A percentile compares a stretch with the other conserved stretches of the same genome.
Evolutionary conservation across 139 green algal genomes (phyloP).

Genomic region (Chlamydomonas sphaeroides): DNA sequence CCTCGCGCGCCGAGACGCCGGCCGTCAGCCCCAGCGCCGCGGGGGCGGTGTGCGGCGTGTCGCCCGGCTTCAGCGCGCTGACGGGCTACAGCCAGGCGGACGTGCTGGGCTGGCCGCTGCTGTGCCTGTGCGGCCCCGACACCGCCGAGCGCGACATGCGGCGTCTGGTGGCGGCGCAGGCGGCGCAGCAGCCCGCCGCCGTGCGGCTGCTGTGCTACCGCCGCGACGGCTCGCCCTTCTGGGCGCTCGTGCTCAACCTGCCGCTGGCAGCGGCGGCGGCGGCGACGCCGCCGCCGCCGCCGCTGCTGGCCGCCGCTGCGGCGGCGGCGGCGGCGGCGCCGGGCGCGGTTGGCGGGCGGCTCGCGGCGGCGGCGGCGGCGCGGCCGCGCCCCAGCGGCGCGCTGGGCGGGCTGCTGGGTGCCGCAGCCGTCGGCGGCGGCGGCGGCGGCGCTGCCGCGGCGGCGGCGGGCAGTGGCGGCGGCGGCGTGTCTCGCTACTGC

Average conservation of each 20-base stretch:
- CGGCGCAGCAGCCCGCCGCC: not conserved
- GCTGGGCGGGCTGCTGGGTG: not conserved
- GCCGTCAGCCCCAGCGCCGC: not conserved
- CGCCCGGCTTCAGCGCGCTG: conserved; percentile 42
- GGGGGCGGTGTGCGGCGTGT: conserved; percentile 18
- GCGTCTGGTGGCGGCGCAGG: conserved; percentile 36
- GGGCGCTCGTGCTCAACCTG: conserved; percentile 47
- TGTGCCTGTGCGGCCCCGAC: conserved; percentile 57
- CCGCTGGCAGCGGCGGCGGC: conserved; percentile 7
- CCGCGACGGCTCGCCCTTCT: conserved; percentile 58
- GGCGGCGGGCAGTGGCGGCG: not conserved
- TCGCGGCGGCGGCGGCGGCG: not conserved
- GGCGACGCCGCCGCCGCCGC: not conserved
- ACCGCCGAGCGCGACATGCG: conserved; percentile 41
- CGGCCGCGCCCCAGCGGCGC: not conserved
- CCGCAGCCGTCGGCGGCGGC: no score
- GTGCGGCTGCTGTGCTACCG: conserved; percentile 57
- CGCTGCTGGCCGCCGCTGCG: not conserved
- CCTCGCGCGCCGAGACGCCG: not conserved
- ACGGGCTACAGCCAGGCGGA: conserved; percentile 57
- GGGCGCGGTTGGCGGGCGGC: not conserved
- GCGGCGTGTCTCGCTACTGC: conserved; percentile 3
- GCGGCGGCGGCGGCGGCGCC: not conserved
- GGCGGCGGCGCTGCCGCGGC: not conserved
- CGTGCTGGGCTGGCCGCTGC: conserved; percentile 38